A percentile compares a stretch with the other conserved stretches of the same genome.
phyloP scores from a whole-genome alignment of 2,329 filamentous ascomycete species.

The Ramichloridium luteum region DNA sequence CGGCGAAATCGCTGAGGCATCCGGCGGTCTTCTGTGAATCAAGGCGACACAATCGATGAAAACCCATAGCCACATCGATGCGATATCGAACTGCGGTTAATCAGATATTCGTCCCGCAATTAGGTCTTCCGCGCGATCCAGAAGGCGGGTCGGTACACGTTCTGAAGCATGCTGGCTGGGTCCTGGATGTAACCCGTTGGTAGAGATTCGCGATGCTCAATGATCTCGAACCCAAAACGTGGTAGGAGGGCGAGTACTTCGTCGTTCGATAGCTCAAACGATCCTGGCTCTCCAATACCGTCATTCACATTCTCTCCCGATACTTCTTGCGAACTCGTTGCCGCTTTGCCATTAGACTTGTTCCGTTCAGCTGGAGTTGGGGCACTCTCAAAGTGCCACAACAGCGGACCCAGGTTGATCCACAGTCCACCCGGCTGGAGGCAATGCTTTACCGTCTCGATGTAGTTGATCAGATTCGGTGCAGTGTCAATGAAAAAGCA shows the following conservation, averaged over 20 bases:
- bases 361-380: slow-evolving; percentile 39
- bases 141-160: slow-evolving; percentile 63
- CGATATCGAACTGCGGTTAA: no score
- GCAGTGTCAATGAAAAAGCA: slow-evolving; percentile 98
- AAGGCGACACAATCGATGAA: not conserved
- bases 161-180: slow-evolving; percentile 71
- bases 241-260: slow-evolving; percentile 70
- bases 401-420: slow-evolving; percentile 77
- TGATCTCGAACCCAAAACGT: slow-evolving; percentile 61
- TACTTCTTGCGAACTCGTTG: slow-evolving; percentile 19
- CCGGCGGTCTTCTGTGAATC: not conserved
- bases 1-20: not conserved
- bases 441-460: slow-evolving; percentile 70
- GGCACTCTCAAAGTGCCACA: slow-evolving; percentile 90
- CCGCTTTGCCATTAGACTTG: slow-evolving; percentile 20
- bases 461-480: slow-evolving; percentile 80
- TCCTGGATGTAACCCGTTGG: slow-evolving; percentile 81
- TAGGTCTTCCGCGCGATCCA: slow-evolving; percentile 72
- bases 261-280: slow-evolving; percentile 78
- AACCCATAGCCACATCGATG: no score
- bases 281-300: slow-evolving; percentile 71
- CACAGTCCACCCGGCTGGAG: slow-evolving; percentile 67
- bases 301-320: slow-evolving; percentile 6
- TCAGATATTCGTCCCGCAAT: no score
- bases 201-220: slow-evolving; percentile 36